Evolutionary conservation across 257 asterid genomes (phyloP).

Genomic region (Striga asiatica): DNA sequence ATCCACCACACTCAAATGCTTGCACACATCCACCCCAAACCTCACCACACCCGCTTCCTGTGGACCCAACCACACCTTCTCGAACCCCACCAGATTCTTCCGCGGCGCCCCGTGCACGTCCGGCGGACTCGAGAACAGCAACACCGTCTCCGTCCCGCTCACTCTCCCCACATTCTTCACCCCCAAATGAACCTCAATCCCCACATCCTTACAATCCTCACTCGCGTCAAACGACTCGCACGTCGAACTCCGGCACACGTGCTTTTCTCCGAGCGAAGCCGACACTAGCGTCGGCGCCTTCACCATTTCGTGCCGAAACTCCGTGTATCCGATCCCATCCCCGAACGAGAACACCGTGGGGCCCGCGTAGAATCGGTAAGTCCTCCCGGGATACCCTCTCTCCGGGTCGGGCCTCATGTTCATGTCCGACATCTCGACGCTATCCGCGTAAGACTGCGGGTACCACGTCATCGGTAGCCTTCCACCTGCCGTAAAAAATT

Average conservation of each 20-base stretch:
- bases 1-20: conserved; percentile 57
- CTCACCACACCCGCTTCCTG: conserved; percentile 31
- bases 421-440: conserved; percentile 66
- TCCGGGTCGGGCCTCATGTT: conserved; percentile 65
- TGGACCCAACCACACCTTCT: conserved; percentile 35
- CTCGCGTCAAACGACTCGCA: conserved; percentile 37
- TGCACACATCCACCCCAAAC: conserved; percentile 50
- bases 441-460: conserved; percentile 52
- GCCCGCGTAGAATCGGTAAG: conserved; percentile 75
- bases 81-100: conserved; percentile 38
- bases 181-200: conserved; percentile 21
- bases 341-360: conserved; percentile 53
- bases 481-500: conserved; percentile 46
- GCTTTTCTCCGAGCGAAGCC: conserved; percentile 27
- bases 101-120: conserved; percentile 40
- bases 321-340: conserved; percentile 53
- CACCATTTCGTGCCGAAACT: conserved; percentile 24
- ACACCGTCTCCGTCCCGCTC: conserved; percentile 38
- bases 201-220: conserved; percentile 23
- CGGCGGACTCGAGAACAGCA: conserved; percentile 43
- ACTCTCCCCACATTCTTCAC: conserved; percentile 42
- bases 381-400: conserved; percentile 66
- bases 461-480: conserved; percentile 94
- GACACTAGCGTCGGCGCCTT: conserved; percentile 25
- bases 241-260: conserved; percentile 26